Base-by-base conservation (phyloP, 768 basidiomycete genomes). In the Rhodotorula paludigena region DNA sequence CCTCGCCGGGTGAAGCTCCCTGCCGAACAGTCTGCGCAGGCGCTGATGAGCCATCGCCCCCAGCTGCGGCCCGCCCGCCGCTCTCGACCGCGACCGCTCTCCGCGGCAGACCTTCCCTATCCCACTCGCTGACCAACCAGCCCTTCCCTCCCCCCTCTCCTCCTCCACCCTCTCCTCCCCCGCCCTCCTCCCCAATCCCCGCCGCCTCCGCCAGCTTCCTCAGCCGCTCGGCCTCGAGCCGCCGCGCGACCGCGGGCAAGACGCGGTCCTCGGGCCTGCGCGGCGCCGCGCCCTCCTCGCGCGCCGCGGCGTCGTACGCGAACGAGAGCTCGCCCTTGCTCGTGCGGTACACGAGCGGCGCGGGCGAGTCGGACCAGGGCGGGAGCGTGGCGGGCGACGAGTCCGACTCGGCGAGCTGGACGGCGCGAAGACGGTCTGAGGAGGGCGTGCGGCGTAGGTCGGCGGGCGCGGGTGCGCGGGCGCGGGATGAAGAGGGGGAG, bases 261-360 rank as follows among this genome's bases (percentile, higher is more conserved):
- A 68, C 54, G 28, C 41, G 25, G 48, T 68, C 60, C 23, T 62
- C 60, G 2, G 49, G 60, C 11, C 56, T 23, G 10, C 51, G 42
- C 1, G 14, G 16, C 11, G 53, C 7, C 42, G n/a, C 8, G 30
- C 38, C 59, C 14, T n/a, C 51, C 15, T 25, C 52, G 20, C 16
- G n/a, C n/a, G n/a, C n/a, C n/a, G n/a, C n/a, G n/a, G n/a, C 60
- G 1, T 32, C 30, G 14, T 42, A 53, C 6, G 38, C 60, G 39
- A 60, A 60, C 39, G 48, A 47, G 5, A 68, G 30, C 25, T 68
- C 60, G 23, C 66, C 66, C n/a, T 53, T 52, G 12, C 36, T 42
- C 16, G 60, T 68, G 14, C 58, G 59, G 41, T 57, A 67, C 20
- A 67, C 49, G 21, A 61, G 38, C 38, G 66, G 66, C 8, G 47